phyloP scores from a whole-genome alignment of 352 stramenopile genomes.

The Globisporangium cystogenes region DNA sequence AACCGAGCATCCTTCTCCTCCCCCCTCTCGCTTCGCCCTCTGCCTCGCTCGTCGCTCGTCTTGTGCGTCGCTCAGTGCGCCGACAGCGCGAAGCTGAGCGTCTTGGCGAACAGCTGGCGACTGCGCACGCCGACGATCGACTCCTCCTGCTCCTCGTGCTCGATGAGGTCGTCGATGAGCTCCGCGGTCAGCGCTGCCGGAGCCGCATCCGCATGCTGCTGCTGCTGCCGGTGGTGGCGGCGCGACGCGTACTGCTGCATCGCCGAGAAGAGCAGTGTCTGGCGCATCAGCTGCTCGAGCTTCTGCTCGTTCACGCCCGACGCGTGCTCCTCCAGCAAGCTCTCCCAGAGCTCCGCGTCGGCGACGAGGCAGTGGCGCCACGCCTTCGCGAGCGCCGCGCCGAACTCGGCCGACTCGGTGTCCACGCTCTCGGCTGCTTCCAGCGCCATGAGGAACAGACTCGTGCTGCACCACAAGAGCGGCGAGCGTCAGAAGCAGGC shows the following conservation, averaged over 20 bases:
- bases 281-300: conserved; percentile 55
- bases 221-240: conserved; percentile 11
- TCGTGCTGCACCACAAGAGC: conserved; percentile 24
- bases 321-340: conserved; percentile 41
- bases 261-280: conserved; percentile 60
- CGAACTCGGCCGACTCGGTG: conserved; percentile 33
- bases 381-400: conserved; percentile 31
- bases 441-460: conserved; percentile 62
- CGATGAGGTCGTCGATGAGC: conserved; percentile 58
- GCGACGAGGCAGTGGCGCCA: conserved; percentile 56
- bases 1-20: not conserved
- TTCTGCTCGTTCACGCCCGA: conserved; percentile 58
- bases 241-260: conserved; percentile 48
- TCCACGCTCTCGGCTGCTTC: conserved; percentile 60
- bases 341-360: conserved; percentile 56
- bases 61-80: not conserved
- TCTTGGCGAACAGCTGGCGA: conserved; percentile 71
- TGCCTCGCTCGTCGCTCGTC: not conserved
- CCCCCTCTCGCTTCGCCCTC: not conserved
- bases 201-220: conserved; percentile 11
- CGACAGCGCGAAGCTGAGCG: conserved; percentile 48
- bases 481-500: not conserved
- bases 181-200: conserved; percentile 39
- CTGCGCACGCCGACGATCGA: conserved; percentile 44
- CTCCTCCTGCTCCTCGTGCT: conserved; percentile 37